Evolutionary conservation across 2,329 filamentous ascomycete genomes (phyloP).

Genomic region (Trichoderma arundinaceum): DNA sequence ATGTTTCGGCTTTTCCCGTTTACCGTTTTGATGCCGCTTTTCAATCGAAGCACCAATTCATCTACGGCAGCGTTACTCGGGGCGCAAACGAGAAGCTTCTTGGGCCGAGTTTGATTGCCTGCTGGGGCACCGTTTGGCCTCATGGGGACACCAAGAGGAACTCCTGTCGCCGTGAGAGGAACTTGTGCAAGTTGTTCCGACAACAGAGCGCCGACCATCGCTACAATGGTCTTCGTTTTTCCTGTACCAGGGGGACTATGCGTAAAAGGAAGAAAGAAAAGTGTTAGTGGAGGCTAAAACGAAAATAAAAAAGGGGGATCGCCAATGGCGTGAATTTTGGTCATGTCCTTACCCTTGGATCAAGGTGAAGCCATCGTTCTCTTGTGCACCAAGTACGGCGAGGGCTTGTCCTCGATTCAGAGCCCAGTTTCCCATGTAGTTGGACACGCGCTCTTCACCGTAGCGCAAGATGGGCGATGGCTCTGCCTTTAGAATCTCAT

Average conservation of each 20-base stretch:
- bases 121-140: constrained; percentile 38
- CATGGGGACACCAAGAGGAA: constrained; percentile 42
- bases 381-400: constrained; percentile 87
- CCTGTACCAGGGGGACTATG: constrained; percentile 86
- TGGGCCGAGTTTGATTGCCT: constrained; percentile 51
- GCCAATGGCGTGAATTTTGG: not conserved
- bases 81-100: constrained; percentile 95
- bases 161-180: constrained; percentile 40
- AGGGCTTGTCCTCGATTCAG: constrained; percentile 89
- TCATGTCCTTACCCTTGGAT: constrained; percentile 74
- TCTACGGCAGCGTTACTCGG: constrained; percentile 98
- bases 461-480: constrained; percentile 89
- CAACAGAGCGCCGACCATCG: constrained; percentile 86
- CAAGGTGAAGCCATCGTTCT: constrained; percentile 96
- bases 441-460: constrained; percentile 71
- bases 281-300: not conserved
- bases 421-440: constrained; percentile 75
- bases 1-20: constrained; percentile 75
- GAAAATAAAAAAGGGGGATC: not conserved
- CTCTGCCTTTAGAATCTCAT: constrained; percentile 86
- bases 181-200: constrained; percentile 47
- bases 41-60: constrained; percentile 91
- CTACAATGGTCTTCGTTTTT: constrained; percentile 97
- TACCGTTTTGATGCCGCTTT: constrained; percentile 79
- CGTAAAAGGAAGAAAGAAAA: not conserved